phyloP scores from a whole-genome alignment of 2,329 filamentous ascomycete species.

The Epichloe sibirici region DNA sequence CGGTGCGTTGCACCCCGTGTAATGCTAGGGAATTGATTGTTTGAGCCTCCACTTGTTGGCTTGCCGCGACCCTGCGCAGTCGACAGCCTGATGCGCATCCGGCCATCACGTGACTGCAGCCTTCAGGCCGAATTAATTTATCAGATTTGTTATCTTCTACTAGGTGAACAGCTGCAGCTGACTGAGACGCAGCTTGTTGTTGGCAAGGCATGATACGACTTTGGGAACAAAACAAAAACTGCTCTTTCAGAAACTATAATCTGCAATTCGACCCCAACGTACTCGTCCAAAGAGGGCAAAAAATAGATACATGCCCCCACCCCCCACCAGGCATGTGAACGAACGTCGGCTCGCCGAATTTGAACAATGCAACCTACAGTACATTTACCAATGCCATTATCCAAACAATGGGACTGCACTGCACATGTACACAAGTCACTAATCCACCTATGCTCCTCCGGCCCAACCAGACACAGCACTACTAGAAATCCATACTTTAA shows the following conservation, averaged over 20 bases:
- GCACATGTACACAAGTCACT: not conserved
- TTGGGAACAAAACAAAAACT: no score
- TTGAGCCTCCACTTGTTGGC: constrained; percentile 2
- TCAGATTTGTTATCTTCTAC: no score
- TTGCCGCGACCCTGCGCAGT: not conserved
- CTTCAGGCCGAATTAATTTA: not conserved
- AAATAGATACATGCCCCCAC: not conserved
- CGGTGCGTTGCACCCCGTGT: constrained; percentile 4
- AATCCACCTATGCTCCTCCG: not conserved
- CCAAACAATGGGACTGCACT: not conserved
- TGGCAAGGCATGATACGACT: no score
- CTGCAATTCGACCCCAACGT: not conserved
- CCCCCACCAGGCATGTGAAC: not conserved
- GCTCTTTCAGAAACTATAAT: not conserved
- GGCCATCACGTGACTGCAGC: constrained; percentile 1
- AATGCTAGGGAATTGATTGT: constrained; percentile 4
- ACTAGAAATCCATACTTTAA: not conserved
- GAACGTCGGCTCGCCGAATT: not conserved
- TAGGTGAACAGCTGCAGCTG: no score
- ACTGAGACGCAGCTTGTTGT: no score
- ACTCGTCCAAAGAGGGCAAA: not conserved
- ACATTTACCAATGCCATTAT: not conserved
- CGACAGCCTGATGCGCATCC: not conserved
- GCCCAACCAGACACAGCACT: not conserved
- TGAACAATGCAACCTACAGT: not conserved